Evolutionary conservation across 768 basidiomycete species (phyloP).

Genomic region (Pulveroboletus frians): DNA sequence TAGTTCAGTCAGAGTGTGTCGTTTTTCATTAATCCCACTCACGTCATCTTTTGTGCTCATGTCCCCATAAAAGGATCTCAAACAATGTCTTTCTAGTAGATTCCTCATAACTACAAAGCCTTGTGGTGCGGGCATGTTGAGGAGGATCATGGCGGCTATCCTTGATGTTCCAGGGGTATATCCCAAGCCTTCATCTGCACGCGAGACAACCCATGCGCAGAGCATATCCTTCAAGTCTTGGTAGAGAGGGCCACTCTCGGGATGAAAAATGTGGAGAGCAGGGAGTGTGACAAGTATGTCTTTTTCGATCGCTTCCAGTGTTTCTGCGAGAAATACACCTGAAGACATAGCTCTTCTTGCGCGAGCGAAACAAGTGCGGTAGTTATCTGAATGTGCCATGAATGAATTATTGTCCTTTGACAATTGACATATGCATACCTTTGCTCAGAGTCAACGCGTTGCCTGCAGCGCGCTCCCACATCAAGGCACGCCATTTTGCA

Average conservation of each 20-base stretch:
- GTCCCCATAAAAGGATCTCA: constrained; percentile 82
- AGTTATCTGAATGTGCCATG: constrained; percentile 45
- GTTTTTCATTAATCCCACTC: constrained; percentile 30
- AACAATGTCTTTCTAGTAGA: constrained; percentile 75
- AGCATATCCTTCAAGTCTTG: constrained; percentile 79
- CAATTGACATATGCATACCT: constrained; percentile 54
- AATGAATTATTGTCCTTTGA: neutral
- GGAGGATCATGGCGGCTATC: constrained; percentile 80
- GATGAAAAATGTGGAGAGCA: constrained; percentile 73
- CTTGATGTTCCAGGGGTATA: constrained; percentile 66
- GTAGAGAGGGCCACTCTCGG: constrained; percentile 72
- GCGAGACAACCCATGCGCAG: constrained; percentile 82
- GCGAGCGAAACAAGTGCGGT: constrained; percentile 62
- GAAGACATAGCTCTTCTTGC: constrained; percentile 66
- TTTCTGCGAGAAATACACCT: constrained; percentile 61
- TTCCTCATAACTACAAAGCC: constrained; percentile 84
- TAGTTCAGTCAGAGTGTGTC: constrained; percentile 27
- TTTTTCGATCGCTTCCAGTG: constrained; percentile 60
- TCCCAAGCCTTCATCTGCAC: constrained; percentile 76
- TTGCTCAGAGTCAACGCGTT: constrained; percentile 78
- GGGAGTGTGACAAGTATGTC: constrained; percentile 75
- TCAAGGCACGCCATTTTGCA: constrained; percentile 64
- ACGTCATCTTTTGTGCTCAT: constrained; percentile 71
- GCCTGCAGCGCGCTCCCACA: constrained; percentile 86
- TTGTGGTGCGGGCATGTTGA: constrained; percentile 72